Evolutionary conservation across 1,284 basidiomycete species (phyloP), one percentile per base, ranked within the genome.

Genomic region (Ceratobasidium theobromae): DNA sequence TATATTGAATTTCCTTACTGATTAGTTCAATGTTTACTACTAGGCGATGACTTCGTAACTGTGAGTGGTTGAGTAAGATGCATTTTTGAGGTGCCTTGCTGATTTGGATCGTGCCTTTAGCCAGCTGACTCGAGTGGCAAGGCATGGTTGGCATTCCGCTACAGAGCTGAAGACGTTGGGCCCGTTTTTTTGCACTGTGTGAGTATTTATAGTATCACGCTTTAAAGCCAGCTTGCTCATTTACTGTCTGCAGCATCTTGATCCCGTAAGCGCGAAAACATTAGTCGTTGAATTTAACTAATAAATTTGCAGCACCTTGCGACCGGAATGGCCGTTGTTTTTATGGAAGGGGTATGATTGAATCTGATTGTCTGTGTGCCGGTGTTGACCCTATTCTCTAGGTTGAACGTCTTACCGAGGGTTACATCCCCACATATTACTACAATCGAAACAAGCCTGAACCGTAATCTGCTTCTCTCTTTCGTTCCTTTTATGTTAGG

Each of bases 151-250:
- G 45, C 43, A 6, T 49, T 60, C 32, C 57, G 45, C 11, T 48
- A 48, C 21, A 16, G 43, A 12, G 45, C 57, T n/a, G 57, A 62
- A 27, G 49, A 64, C 38, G 25, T 64, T 21, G 58, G 57, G 4
- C 57, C 57, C 4, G 48, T 64, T 28, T 41, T 64, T 49, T 30
- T 43, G 46, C 48, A 52, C 38, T 52, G 58, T 28, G 58, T 64
- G 27, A 41, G 58, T 62, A 21, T 43, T n/a, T 5, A 21, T 28
- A 18, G 18, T 28, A 35, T 49, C 1, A 23, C 23, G 14, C 4
- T 32, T 18, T 27, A 8, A 6, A 11, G 21, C 12, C 1, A 11
- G 30, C 46, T 43, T 16, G 35, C 16, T 46, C 25, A 27, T 18
- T 27, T 41, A 1, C 23, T n/a, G 5, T 8, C 16, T 30, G 6